Evolutionary conservation across 2,329 filamentous ascomycete genomes (phyloP), one percentile per base, ranked within the genome.

Genomic region (Alternaria burnsii): DNA sequence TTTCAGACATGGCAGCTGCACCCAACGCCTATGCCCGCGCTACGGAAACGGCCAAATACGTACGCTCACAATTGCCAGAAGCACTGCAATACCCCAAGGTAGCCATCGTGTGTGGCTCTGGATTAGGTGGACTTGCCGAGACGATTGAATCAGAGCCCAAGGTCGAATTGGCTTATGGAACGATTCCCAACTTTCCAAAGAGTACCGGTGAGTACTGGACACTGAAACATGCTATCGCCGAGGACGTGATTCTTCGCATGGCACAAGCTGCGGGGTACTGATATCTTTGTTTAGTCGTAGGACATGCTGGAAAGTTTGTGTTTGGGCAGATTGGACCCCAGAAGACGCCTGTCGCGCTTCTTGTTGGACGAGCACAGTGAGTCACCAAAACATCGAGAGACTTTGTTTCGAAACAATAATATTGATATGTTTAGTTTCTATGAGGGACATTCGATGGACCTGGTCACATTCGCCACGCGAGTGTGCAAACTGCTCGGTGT

Each of bases 321-420:
- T 89, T 89, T 75, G 87, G 87, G 16, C 81, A 84, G 28, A 81
- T 90, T 58, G 85, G 85, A 3, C 73, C 79, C 18, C 76, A 80
- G 44, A 80, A 83, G 65, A 82, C 83, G 6, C 86, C 87, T 2
- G 85, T 86, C 7, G 85, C 89, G 28, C 80, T 90, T 68, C 85
- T 90, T 77, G 86, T 89, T 62, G 88, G 88, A 65, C 82, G 88
- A 71, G 85, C 85, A 68, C 88, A 90, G 87, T 89, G 63, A 82
- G 86, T 82, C 55, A 62, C 42, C 12, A 41, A 38, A 24, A 38
- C 16, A 46, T 50, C n/a, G 28, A 30, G 20, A 12, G 20, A 42
- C 34, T 50, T 16, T 46, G 55, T 34, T 9, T 22, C 43, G 22
- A 46, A 32, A 28, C 9, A 28, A 42, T 40, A 20, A 24, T 58